phyloP scores from a whole-genome alignment of 2,329 filamentous ascomycete species.

The Penicillium sclerotiorum region DNA sequence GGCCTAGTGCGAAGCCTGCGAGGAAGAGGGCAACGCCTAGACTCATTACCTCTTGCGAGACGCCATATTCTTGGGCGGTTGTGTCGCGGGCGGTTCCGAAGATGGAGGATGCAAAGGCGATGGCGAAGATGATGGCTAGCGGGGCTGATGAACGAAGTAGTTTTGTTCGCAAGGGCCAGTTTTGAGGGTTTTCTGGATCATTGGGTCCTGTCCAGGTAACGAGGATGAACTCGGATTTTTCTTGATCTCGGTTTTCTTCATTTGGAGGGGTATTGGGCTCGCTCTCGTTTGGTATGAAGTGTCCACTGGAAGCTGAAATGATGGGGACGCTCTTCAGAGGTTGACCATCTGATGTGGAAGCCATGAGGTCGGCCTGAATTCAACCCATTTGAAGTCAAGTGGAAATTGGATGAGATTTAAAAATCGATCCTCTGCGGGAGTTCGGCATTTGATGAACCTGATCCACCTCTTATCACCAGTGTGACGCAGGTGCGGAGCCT shows the following conservation, averaged over 20 bases:
- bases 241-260: neutral
- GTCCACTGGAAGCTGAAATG: too few relatives aligned
- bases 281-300: neutral
- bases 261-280: neutral
- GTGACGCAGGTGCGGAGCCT: neutral
- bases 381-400: too few relatives aligned
- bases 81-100: slow-evolving; percentile 45
- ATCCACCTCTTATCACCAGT: neutral
- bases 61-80: slow-evolving; percentile 45
- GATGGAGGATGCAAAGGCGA: slow-evolving; percentile 49
- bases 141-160: slow-evolving; percentile 14
- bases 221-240: slow-evolving; percentile 3
- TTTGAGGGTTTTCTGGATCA: slow-evolving; percentile 38
- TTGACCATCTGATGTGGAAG: too few relatives aligned
- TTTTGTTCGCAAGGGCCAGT: slow-evolving; percentile 36
- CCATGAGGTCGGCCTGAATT: too few relatives aligned
- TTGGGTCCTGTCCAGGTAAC: slow-evolving; percentile 29
- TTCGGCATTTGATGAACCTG: slow-evolving; percentile 10
- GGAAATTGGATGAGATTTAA: too few relatives aligned
- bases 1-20: slow-evolving; percentile 32
- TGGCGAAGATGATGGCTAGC: slow-evolving; percentile 43
- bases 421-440: neutral
- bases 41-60: slow-evolving; percentile 51
- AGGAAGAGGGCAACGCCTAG: slow-evolving; percentile 54
- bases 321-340: too few relatives aligned